Evolutionary conservation across 768 basidiomycete species (phyloP).

Genomic region (Hericium coralloides): DNA sequence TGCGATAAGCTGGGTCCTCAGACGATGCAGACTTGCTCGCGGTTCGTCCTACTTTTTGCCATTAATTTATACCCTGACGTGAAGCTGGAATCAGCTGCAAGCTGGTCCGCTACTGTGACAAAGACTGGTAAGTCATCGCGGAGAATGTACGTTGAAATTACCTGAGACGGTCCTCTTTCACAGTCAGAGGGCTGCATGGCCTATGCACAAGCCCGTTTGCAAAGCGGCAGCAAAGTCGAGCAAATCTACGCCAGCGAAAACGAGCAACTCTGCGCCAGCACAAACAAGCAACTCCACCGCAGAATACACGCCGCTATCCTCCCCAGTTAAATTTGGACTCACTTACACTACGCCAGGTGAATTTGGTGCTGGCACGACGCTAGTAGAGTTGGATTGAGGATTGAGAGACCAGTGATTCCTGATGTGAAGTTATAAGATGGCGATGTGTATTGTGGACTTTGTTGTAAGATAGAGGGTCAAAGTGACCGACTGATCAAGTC

Average conservation of each 20-base stretch:
- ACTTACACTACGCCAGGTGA: no score
- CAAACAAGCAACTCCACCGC: no score
- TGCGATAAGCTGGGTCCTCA: constrained; percentile 11
- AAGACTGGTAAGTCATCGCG: constrained; percentile 13
- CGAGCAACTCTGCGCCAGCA: no score
- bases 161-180: not conserved
- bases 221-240: not conserved
- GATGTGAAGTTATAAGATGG: no score
- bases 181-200: not conserved
- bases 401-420: no score
- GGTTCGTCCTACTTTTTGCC: constrained; percentile 5
- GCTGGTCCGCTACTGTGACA: constrained; percentile 17
- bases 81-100: constrained; percentile 12
- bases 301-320: no score
- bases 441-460: no score
- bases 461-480: no score
- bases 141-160: not conserved
- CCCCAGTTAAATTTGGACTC: no score
- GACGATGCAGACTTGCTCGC: constrained; percentile 10
- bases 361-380: no score
- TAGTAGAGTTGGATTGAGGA: no score
- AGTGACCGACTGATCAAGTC: no score
- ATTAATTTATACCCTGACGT: not conserved
- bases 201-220: constrained; percentile 13
- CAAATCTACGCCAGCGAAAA: not conserved